Evolutionary conservation across 1,284 basidiomycete species (phyloP), one percentile per base, ranked within the genome.

Genomic region (Xerocomus minutiporus): DNA sequence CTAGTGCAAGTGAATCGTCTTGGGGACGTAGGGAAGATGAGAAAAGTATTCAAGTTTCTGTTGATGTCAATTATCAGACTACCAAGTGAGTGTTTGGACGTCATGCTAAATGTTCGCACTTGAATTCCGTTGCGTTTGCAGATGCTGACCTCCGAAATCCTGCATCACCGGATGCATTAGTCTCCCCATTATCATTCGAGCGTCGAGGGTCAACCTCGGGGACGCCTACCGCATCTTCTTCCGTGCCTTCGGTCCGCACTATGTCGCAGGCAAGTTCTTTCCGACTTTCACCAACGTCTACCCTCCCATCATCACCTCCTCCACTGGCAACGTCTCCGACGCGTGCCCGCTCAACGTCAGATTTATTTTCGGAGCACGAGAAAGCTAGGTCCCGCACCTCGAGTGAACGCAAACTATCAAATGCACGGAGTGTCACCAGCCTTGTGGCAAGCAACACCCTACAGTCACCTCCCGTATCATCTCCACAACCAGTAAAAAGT

Each of bases 1-100:
- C 68, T 91, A 23, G 79, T 88, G 12, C 81, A 86, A 63, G 83
- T 86, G 5, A 76, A 79, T 8, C 75, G 70, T 47, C 62, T 68
- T 6, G 71, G 73, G 28, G 78, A 84, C 6, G 58, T 61, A 4
- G 84, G 81, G 8, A 85, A 81, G 66, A 83, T 89, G 67, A 78
- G 81, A 43, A 76, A 76, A 50, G 79, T 78, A 0, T 88, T 91
- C 62, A 78, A 81, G 44, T 88, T 78, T 71, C 65, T 91, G 28
- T 65, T 88, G 54, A 80, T 77, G 61, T 76, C 82, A 5, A 78
- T 88, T 28, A 67, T 78, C 41, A 75, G 76, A 43, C 75, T 78
- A 51, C 74, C 78, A 66, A 74, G 84, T 82, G 59, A 64, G 78
- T 59, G n/a, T 47, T 39, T 39, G 36, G 31, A 12, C 51, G 9